Evolutionary conservation across 129 eudicot genomes (phyloP).

Genomic region (Flaveria brownii): DNA sequence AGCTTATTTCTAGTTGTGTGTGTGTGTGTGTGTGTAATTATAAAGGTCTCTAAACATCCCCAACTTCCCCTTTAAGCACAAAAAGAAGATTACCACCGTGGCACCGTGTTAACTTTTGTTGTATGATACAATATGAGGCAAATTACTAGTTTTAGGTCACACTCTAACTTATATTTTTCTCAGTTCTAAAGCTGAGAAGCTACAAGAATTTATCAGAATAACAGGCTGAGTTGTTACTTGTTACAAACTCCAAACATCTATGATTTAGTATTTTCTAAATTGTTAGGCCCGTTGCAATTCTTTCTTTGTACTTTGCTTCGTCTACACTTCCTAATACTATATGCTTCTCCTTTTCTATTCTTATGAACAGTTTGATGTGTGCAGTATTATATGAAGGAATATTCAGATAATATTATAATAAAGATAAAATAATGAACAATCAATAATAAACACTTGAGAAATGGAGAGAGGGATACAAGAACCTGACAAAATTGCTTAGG

Average conservation of each 20-base stretch:
- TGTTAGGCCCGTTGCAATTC: neutral
- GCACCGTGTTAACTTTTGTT: neutral
- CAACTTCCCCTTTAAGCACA: conserved; percentile 10
- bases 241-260: neutral
- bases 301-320: conserved; percentile 3
- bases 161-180: neutral
- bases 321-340: conserved; percentile 14
- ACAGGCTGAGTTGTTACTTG: neutral
- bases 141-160: neutral
- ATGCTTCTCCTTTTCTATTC: conserved; percentile 8
- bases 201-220: conserved; percentile 3
- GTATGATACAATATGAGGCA: neutral
- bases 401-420: conserved; percentile 8
- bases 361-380: conserved; percentile 17
- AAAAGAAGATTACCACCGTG: neutral
- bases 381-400: conserved; percentile 2
- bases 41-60: conserved; percentile 4
- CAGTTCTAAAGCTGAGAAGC: conserved; percentile 2
- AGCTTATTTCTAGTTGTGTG: no score
- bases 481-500: conserved; percentile 31
- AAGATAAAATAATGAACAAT: neutral
- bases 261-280: neutral
- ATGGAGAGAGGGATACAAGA: conserved; percentile 4
- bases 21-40: neutral
- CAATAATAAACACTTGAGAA: neutral